phyloP scores from a whole-genome alignment of 306 rosid species.

The Hippophae rhamnoides region DNA sequence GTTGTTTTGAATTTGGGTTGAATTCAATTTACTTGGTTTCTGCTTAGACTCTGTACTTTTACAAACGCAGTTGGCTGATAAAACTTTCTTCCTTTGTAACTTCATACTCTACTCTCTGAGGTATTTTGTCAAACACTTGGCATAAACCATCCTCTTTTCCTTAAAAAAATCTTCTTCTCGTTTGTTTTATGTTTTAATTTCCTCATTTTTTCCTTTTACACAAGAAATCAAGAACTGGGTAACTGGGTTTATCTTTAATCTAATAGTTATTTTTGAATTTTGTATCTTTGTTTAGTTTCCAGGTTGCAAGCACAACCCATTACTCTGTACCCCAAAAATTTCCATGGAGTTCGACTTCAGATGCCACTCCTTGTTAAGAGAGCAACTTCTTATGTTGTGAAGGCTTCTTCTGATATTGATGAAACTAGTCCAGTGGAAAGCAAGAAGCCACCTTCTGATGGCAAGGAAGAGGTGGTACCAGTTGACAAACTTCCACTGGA shows the following conservation, averaged over 20 bases:
- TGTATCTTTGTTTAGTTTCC: slow-evolving; percentile 30
- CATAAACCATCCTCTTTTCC: no score
- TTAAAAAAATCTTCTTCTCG: no score
- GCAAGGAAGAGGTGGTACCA: slow-evolving; percentile 32
- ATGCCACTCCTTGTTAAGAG: slow-evolving; percentile 14
- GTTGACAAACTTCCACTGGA: slow-evolving; percentile 78
- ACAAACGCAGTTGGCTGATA: no score
- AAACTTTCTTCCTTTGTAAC: no score
- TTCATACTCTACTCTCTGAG: no score
- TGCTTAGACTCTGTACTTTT: no score
- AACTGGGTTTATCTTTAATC: neutral
- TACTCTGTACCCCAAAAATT: slow-evolving; percentile 21
- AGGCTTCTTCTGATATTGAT: slow-evolving; percentile 30
- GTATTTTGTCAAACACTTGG: no score
- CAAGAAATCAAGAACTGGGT: no score
- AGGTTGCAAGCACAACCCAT: slow-evolving; percentile 29
- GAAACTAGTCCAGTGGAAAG: slow-evolving; percentile 18
- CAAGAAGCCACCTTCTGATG: slow-evolving; percentile 21
- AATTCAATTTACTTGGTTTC: no score
- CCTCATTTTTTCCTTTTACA: neutral
- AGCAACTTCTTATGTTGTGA: slow-evolving; percentile 16
- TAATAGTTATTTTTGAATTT: neutral
- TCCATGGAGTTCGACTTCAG: slow-evolving; percentile 27
- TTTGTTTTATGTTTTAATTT: neutral
- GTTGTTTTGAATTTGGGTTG: no score